phyloP scores from a whole-genome alignment of 306 rosid genomes.

The Prunus armeniaca region DNA sequence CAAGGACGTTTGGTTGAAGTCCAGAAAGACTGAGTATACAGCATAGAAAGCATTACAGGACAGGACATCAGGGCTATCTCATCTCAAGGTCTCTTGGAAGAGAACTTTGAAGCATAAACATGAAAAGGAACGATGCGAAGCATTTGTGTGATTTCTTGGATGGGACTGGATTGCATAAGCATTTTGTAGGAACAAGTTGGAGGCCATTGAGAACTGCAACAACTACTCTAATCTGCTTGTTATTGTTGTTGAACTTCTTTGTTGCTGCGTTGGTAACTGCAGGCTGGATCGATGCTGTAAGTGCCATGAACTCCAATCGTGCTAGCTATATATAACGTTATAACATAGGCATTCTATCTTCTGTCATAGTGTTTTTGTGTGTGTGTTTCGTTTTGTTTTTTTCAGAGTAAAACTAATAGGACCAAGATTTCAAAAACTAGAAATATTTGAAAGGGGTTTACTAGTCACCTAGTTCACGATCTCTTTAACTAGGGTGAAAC shows the following conservation, averaged over 20 bases:
- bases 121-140: slow-evolving; percentile 40
- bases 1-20: background rate
- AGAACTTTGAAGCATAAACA: background rate
- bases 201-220: slow-evolving; percentile 7
- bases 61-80: too few relatives aligned
- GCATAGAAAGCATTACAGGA: too few relatives aligned
- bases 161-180: slow-evolving; percentile 15
- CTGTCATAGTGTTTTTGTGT: background rate
- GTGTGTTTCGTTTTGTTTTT: background rate
- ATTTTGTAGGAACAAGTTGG: slow-evolving; percentile 3
- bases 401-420: background rate
- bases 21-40: too few relatives aligned
- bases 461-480: too few relatives aligned
- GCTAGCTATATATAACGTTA: background rate
- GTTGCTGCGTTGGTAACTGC: background rate
- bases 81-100: background rate
- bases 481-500: too few relatives aligned
- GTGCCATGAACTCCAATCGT: slow-evolving; percentile 4
- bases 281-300: slow-evolving; percentile 29
- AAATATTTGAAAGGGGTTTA: background rate
- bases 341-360: background rate
- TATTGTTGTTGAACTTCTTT: slow-evolving; percentile 28
- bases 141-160: slow-evolving; percentile 28
- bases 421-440: background rate
- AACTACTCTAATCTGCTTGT: slow-evolving; percentile 10